Evolutionary conservation across 495 filamentous ascomycete species (phyloP), one percentile per base, ranked within the genome.

Genomic region (Staphylotrichum longicolle): DNA sequence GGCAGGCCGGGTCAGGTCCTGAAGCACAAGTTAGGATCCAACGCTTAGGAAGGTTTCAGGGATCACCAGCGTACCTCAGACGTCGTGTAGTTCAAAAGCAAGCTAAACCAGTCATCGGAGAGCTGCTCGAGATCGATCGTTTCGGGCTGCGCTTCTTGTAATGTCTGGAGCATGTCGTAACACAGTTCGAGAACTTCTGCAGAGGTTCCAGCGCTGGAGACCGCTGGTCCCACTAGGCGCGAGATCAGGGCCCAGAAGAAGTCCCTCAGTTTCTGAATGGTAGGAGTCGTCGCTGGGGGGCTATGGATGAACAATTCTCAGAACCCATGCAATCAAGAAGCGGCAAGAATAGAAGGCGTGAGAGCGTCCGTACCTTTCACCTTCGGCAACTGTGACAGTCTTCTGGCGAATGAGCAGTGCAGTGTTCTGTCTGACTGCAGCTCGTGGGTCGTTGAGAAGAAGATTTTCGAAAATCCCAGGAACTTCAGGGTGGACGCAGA

Each of bases 1-100:
- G 7, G 80, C 78, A 7, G 78, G 81, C 34, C 77, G 77, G 20
- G 82, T 81, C 48, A 79, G 71, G 51, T 80, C 79, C 69, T 82
- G 72, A n/a, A 30, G 2, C 27, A 0, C 12, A 12, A 15, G 20
- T 58, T 35, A 52, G 47, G 32, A 7, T 7, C 27, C 3, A 9
- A 32, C 37, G 10, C 41, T 10, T 9, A 35, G 1, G 7, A 27
- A 37, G 1, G 4, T 3, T 0, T 7, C 4, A 39, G 7, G 15
- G 27, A 12, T 7, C 20, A 3, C 20, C 9, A 14, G 2, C 46
- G 8, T 64, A 72, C 69, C 69, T 75, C 72, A 33, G 56, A 64
- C 2, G 72, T 75, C 11, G 63, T 67, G n/a, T 75, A 73, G 9
- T 42, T 14, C 33, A 69, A 60, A 52, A 75, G 66, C 1, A 68